phyloP scores from a whole-genome alignment of 2,329 filamentous ascomycete species.

The Colletotrichum aenigma region DNA sequence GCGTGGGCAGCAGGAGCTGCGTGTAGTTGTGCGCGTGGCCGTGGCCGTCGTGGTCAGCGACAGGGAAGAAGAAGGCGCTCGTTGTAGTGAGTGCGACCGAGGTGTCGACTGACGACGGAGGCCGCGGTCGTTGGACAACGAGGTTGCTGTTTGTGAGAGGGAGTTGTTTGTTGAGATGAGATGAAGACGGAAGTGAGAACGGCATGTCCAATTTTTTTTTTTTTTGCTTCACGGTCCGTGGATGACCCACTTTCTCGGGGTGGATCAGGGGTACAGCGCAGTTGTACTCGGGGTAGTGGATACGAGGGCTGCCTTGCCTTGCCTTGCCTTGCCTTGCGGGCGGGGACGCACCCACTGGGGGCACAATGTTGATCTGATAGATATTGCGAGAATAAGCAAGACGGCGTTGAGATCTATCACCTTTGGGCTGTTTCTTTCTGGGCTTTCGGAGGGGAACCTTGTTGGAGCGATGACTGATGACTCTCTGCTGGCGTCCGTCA shows the following conservation, averaged over 20 bases:
- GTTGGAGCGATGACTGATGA: background rate
- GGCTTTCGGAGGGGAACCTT: background rate
- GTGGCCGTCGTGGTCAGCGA: background rate
- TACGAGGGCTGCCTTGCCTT: slow-evolving; percentile 5
- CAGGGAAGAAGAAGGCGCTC: background rate
- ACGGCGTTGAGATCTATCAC: background rate
- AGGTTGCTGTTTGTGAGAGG: background rate
- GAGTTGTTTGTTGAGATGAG: background rate
- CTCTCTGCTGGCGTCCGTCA: background rate
- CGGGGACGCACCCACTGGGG: background rate
- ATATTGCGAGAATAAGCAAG: background rate
- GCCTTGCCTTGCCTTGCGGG: background rate
- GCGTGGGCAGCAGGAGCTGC: background rate
- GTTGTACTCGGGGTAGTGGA: slow-evolving; percentile 11
- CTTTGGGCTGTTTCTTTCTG: background rate
- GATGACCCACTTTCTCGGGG: slow-evolving; percentile 17
- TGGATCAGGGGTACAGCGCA: slow-evolving; percentile 14
- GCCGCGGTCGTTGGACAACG: background rate
- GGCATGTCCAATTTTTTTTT: slow-evolving; percentile 12
- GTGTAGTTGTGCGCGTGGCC: background rate
- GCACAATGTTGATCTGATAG: background rate
- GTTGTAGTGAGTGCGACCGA: background rate
- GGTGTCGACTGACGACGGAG: background rate
- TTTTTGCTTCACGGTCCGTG: slow-evolving; percentile 1
- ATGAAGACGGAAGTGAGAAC: background rate